Base-by-base conservation (phyloP, 441 rosid species). In the Kokia cookei region DNA sequence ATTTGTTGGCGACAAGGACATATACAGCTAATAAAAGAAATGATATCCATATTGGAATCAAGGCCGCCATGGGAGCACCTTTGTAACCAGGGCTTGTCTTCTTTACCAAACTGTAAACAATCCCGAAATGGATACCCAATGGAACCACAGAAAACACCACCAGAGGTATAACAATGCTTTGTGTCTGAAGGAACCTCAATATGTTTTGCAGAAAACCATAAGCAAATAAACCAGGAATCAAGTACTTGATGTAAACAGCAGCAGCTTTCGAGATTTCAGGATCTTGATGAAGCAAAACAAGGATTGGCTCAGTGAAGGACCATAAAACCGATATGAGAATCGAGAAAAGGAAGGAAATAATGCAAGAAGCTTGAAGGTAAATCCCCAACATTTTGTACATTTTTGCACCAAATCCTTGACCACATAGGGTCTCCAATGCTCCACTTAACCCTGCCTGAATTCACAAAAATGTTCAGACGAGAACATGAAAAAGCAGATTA, bases 391-490 rank as follows among this genome's bases (percentile, higher is more conserved):
- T 87, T 40, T 81, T 78, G 71, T 92, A 88, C 43, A 26, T 58
- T 50, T 83, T 83, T 37, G 97, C 92, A 29, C 98, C 96, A 78
- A 85, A 91, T 17, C 87, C 93, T 89, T 93, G 96, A 6, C 98
- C 97, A 75, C 97, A 91, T 0, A 90, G 85, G 14, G 98, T 92
- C 77, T 93, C 98, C 12, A 93, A 85, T 65, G 91, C 86, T 77
- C 97, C 97, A 82, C 97, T 89, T 73, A 87, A 75, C 8, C 98
- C 98, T 12, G 61, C 72, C 97, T 92, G 58, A 15, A 86, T 51
- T 51, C n/a, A n/a, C 55, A 51, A 5, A 32, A 51, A 10, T n/a
- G n/a, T n/a, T n/a, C 24, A 8, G 0, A 14, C 65, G n/a, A 1
- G 51, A 47, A 12, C 51, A 47, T 47, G 15, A 47, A 4, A 32